Conservation (phyloP, 2,329 filamentous ascomycete species). For the Corniculantispora saksenae region DNA sequence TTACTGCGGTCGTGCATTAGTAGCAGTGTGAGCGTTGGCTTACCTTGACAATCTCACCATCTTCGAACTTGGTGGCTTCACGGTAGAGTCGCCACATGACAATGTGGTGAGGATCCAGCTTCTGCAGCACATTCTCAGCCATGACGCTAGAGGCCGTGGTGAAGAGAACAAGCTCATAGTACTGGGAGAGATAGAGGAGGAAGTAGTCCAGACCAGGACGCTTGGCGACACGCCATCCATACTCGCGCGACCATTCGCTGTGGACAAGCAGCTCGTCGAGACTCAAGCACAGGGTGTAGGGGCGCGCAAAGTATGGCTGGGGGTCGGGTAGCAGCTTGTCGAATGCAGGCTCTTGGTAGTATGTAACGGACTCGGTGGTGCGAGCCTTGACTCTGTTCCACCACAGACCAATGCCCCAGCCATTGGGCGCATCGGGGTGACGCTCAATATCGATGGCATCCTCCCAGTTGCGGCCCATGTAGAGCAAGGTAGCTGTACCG, state of each 20-base stretch:
- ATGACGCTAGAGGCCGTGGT: slow-evolving; percentile 83
- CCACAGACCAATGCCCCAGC: slow-evolving; percentile 74
- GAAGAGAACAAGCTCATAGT: slow-evolving; percentile 97
- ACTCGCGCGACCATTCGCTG: slow-evolving; percentile 90
- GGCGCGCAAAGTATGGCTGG: slow-evolving; percentile 76
- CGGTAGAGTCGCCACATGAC: slow-evolving; percentile 94
- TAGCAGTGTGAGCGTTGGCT: neutral
- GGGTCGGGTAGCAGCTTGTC: slow-evolving; percentile 85
- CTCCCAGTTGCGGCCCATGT: slow-evolving; percentile 88
- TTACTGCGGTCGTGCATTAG: neutral
- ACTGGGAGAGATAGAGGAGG: slow-evolving; percentile 91
- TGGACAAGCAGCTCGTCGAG: slow-evolving; percentile 93
- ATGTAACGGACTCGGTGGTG: slow-evolving; percentile 73
- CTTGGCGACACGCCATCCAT: slow-evolving; percentile 95
- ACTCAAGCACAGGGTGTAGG: slow-evolving; percentile 89
- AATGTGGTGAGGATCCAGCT: slow-evolving; percentile 92
- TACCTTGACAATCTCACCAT: slow-evolving; percentile 95
- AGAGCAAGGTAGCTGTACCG: slow-evolving; percentile 62
- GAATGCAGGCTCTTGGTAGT: slow-evolving; percentile 96
- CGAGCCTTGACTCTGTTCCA: slow-evolving; percentile 80
- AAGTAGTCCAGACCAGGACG: slow-evolving; percentile 96
- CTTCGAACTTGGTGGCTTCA: slow-evolving; percentile 95
- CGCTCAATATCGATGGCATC: slow-evolving; percentile 71
- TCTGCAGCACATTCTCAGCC: slow-evolving; percentile 84
- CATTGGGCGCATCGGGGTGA: slow-evolving; percentile 74